These are phyloP conservation scores for Microbotryum silenes-acaulis DNA, from an alignment of 1,284 basidiomycete genomes.

Conservation along the genomic window DNA sequence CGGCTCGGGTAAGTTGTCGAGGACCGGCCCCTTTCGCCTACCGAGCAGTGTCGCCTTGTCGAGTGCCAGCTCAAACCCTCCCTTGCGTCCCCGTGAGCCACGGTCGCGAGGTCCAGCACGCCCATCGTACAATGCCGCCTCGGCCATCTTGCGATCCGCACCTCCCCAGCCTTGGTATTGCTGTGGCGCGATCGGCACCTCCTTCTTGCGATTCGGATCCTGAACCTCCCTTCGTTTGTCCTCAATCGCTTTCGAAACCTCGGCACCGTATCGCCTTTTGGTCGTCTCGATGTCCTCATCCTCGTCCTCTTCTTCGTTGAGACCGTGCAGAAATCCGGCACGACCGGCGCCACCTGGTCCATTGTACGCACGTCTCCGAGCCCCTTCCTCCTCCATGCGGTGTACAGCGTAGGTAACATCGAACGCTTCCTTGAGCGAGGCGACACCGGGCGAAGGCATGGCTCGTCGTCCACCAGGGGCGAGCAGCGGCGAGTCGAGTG, in stretches of 20 bases:
- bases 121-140: conserved; percentile 53
- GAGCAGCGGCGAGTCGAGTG: conserved; percentile 85
- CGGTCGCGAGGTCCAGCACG: conserved; percentile 67
- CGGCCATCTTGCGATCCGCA: conserved; percentile 43
- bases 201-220: conserved; percentile 43
- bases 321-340: conserved; percentile 68
- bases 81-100: conserved; percentile 39
- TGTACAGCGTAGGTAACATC: conserved; percentile 99
- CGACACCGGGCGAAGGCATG: conserved; percentile 79
- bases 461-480: conserved; percentile 58
- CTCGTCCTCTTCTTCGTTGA: conserved; percentile 73
- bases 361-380: conserved; percentile 68
- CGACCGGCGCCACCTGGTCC: conserved; percentile 67
- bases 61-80: conserved; percentile 72
- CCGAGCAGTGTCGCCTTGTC: conserved; percentile 75
- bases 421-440: conserved; percentile 90
- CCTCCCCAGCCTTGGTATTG: conserved; percentile 36
- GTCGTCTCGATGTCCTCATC: conserved; percentile 43
- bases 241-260: conserved; percentile 38
- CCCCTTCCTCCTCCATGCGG: conserved; percentile 97
- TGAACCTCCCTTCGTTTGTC: conserved; percentile 30
- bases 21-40: conserved; percentile 37
- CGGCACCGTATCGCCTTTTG: conserved; percentile 38
- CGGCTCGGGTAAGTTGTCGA: conserved; percentile 8
- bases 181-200: conserved; percentile 33